Conservation (phyloP, 345 rosid genomes). For the Citrus glauca region DNA sequence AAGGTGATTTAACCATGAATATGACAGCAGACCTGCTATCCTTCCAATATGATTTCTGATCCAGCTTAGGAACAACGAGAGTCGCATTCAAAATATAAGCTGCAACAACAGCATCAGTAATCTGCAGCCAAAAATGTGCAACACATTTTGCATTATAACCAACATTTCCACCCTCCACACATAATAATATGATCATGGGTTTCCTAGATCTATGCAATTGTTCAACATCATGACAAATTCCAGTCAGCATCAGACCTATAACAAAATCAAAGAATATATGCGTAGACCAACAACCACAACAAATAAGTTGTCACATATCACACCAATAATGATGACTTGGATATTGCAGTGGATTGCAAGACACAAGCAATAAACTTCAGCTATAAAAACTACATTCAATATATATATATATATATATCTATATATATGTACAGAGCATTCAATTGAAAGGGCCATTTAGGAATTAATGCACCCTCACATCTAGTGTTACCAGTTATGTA, state of each 20-base stretch:
- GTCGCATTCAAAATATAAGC: slow-evolving; percentile 93
- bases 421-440: neutral
- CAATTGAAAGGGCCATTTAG: neutral
- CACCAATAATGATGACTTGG: neutral
- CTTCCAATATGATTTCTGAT: slow-evolving; percentile 88
- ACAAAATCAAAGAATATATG: neutral
- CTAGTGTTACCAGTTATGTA: neutral
- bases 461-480: neutral
- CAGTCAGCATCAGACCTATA: neutral
- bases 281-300: neutral
- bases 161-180: neutral
- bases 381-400: neutral
- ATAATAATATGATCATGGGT: neutral
- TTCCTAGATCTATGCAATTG: neutral
- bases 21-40: slow-evolving; percentile 57
- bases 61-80: slow-evolving; percentile 85
- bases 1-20: neutral
- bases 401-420: no score
- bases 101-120: slow-evolving; percentile 84
- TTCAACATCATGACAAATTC: neutral
- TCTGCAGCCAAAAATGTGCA: slow-evolving; percentile 37
- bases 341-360: neutral
- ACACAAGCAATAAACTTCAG: neutral
- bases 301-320: neutral
- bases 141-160: neutral